A percentile compares a stretch with the other conserved stretches of the same genome.
Conservation (phyloP, 805 yeast genomes). For the Saturnispora ahearnii region DNA sequence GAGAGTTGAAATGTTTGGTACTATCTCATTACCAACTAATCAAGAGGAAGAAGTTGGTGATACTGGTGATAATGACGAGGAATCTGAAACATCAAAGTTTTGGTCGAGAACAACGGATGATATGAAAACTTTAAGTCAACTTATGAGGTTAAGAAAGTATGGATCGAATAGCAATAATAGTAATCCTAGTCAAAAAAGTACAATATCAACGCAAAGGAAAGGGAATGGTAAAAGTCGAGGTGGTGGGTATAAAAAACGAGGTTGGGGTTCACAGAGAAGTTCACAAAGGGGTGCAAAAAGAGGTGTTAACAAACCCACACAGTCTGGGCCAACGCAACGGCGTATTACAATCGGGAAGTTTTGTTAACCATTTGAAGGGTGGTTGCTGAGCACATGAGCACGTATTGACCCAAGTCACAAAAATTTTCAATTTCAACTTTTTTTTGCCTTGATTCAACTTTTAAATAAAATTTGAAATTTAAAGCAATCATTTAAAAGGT, state of each 20-base stretch:
- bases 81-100: not conserved
- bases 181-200: not conserved
- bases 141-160: not conserved
- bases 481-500: not conserved
- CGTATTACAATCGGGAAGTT: constrained; percentile 1
- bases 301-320: not conserved
- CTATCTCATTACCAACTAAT: not conserved
- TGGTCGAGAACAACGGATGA: constrained; percentile 5
- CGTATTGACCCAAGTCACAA: not conserved
- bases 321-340: not conserved
- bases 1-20: constrained; percentile 15
- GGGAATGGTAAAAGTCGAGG: not conserved
- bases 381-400: constrained; percentile 2
- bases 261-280: not conserved
- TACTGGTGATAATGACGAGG: not conserved
- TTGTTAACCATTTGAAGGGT: not conserved
- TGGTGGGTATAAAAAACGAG: not conserved
- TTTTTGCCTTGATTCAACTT: not conserved
- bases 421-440: not conserved
- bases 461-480: not conserved
- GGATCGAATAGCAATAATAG: not conserved
- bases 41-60: not conserved
- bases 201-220: not conserved
- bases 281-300: not conserved
- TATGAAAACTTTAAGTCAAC: constrained; percentile 5